These are phyloP conservation scores for Eruca vesicaria DNA, from an alignment of 441 rosid species.

Conservation along the genomic window DNA sequence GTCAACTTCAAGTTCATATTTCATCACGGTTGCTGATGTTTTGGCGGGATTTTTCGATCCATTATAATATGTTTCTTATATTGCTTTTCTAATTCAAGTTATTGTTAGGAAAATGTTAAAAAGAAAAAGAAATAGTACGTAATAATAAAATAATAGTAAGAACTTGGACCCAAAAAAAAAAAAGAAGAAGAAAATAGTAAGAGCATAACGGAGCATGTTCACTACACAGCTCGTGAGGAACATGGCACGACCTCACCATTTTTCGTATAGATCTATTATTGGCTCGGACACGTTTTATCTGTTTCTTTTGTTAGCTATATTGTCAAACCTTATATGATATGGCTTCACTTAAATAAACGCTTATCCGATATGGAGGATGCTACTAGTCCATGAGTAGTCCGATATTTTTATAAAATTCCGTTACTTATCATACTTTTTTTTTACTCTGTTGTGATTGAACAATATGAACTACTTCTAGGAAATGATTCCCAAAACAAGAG, in stretches of 20 bases:
- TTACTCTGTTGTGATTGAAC: not conserved
- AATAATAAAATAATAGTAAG: not conserved
- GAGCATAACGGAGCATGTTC: slow-evolving; percentile 20
- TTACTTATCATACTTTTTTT: not conserved
- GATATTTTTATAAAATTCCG: too few relatives aligned
- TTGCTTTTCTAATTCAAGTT: not conserved
- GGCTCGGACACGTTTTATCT: not conserved
- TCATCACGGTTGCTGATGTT: not conserved
- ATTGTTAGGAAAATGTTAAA: not conserved
- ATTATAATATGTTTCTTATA: not conserved
- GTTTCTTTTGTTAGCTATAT: not conserved
- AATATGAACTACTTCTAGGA: not conserved
- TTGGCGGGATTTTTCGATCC: not conserved
- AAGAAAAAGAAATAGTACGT: not conserved
- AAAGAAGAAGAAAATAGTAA: not conserved
- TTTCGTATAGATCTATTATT: not conserved
- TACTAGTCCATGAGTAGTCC: too few relatives aligned
- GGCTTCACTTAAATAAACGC: not conserved
- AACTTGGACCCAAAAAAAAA: too few relatives aligned
- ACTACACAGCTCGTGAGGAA: slow-evolving; percentile 19
- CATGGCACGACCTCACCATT: slow-evolving; percentile 32
- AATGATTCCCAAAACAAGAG: not conserved
- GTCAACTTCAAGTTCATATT: not conserved
- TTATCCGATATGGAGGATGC: too few relatives aligned
- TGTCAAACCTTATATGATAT: not conserved